Percentiles rank a stretch among this genome's conserved stretches.
These are phyloP conservation scores for Solanum piurae DNA, from an alignment of 257 asterid genomes.

Conservation along the genomic window DNA sequence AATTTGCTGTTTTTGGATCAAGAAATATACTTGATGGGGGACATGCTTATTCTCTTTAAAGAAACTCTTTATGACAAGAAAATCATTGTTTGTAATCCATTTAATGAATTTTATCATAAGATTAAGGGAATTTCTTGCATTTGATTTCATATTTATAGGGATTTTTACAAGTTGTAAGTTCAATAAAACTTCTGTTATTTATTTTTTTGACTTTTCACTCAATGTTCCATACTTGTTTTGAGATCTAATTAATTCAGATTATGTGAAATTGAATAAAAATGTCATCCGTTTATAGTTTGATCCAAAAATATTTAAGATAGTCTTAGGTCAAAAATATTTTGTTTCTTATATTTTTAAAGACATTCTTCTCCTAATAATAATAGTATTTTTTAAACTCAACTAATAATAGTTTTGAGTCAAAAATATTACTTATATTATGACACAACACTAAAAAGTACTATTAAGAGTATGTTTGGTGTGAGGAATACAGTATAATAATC, in stretches of 20 bases:
- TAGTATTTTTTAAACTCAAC: too few species aligned
- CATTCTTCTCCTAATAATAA: too few species aligned
- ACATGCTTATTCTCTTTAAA: not conserved
- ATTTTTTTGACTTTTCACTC: not conserved
- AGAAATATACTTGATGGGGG: not conserved
- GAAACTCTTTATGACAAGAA: not conserved
- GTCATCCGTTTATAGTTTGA: not conserved
- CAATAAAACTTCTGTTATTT: not conserved
- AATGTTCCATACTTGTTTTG: accelerated
- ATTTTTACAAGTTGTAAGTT: not conserved
- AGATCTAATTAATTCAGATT: accelerated
- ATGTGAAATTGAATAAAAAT: too few species aligned
- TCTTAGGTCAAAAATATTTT: too few species aligned
- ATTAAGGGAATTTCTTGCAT: not conserved
- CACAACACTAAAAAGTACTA: too few species aligned
- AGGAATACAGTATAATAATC: too few species aligned
- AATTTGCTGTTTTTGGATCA: not conserved
- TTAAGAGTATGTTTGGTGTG: too few species aligned
- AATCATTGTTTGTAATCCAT: too few species aligned
- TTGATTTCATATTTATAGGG: not conserved
- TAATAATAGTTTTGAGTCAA: too few species aligned
- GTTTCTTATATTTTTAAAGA: too few species aligned
- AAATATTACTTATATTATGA: too few species aligned
- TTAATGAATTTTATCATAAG: not conserved
- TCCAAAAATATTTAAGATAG: too few species aligned